Evolutionary conservation across 106 monocot genomes (phyloP), one percentile per base, ranked within the genome.

Genomic region (Alisma plantagoaquatica): DNA sequence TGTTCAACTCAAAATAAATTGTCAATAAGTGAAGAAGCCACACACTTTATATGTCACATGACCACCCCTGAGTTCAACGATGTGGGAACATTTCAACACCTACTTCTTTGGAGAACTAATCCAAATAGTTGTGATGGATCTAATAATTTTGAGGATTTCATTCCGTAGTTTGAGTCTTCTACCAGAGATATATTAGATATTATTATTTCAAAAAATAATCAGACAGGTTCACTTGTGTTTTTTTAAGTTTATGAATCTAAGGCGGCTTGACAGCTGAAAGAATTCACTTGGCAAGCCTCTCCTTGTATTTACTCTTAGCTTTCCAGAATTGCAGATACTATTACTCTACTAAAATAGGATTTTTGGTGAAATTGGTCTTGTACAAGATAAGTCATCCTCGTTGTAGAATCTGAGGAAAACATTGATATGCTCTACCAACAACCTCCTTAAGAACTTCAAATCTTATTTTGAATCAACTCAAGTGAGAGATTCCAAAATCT

Each of bases 91-190:
- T n/a, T n/a, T n/a, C n/a, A n/a, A n/a, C n/a, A n/a, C n/a, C n/a
- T n/a, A n/a, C n/a, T 72, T 69, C 1, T 17, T 92, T n/a, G 56
- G 54, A 0, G 65, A 76, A 17, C 69, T 85, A 9, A 58, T 29
- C 0, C 46, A 43, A n/a, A 43, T 92, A 35, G 66, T 69, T 35
- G 7, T 44, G 32, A 56, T 92, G 53, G 86, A 86, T 46, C 75
- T 92, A 86, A 92, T 56, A 61, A 48, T 33, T 73, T 92, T 42
- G 76, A 41, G 3, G 86, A 86, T 49, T 2, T 15, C 19, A 57
- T 87, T 10, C 77, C 81, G 21, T 27, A 19, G 4, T 43, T 66
- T 16, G 28, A 14, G 20, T 16, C 46, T 49, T 25, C 28, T 15
- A 18, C 48, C 11, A 64, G 60, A 41, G 63, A 38, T 14, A 7